These are phyloP conservation scores for Anethum foeniculum DNA, from an alignment of 140 eudicot species.

Conservation along the genomic window DNA sequence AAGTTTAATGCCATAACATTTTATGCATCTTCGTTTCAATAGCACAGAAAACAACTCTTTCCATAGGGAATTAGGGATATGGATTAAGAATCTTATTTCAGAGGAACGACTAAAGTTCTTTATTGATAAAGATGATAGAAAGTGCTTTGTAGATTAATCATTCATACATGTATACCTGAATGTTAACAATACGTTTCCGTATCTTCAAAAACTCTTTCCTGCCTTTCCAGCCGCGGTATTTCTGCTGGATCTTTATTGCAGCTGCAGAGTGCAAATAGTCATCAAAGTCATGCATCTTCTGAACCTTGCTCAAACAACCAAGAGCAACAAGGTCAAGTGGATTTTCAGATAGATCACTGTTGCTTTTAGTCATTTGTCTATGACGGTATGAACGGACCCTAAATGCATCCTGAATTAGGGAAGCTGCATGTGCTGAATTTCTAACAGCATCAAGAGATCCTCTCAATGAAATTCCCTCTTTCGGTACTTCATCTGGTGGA, in stretches of 20 bases:
- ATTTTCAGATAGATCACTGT: slow-evolving; percentile 4
- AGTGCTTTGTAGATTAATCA: background rate
- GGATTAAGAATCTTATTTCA: background rate
- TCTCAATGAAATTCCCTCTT: slow-evolving; percentile 16
- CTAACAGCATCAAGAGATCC: slow-evolving; percentile 26
- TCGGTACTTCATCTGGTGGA: background rate
- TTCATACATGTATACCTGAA: slow-evolving; percentile 27
- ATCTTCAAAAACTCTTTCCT: slow-evolving; percentile 27
- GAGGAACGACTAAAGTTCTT: background rate
- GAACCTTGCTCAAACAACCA: slow-evolving; percentile 19
- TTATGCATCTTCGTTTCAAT: background rate
- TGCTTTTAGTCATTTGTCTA: slow-evolving; percentile 10
- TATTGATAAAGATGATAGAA: background rate
- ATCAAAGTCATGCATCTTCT: slow-evolving; percentile 15
- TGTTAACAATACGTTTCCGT: slow-evolving; percentile 24
- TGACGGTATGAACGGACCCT: slow-evolving; percentile 24
- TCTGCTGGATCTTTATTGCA: slow-evolving; percentile 28
- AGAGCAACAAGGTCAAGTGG: slow-evolving; percentile 15
- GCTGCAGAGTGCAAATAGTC: slow-evolving; percentile 28
- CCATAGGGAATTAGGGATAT: background rate
- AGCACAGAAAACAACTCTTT: background rate
- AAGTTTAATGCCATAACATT: background rate
- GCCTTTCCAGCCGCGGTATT: slow-evolving; percentile 29
- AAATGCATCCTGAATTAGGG: slow-evolving; percentile 26
- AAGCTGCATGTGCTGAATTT: slow-evolving; percentile 32